Evolutionary conservation across 352 stramenopile genomes (phyloP).

Genomic region (Phytopythium montanum): DNA sequence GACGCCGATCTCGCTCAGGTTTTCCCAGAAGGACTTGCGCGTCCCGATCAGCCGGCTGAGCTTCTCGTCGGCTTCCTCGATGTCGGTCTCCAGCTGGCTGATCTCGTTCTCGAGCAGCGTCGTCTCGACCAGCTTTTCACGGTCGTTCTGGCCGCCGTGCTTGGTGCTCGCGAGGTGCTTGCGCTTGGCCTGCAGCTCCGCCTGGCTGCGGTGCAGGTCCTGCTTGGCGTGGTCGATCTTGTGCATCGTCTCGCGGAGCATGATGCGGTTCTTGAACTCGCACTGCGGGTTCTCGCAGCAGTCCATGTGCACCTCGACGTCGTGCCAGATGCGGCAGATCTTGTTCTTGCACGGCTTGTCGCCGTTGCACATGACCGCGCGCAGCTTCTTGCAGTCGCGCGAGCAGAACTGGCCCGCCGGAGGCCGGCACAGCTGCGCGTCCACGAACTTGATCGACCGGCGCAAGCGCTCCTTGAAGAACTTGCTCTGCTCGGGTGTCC

Average conservation of each 20-base stretch:
- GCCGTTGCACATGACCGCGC: slow-evolving; percentile 60
- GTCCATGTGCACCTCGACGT: slow-evolving; percentile 66
- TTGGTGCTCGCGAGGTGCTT: slow-evolving; percentile 12
- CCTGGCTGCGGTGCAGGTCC: slow-evolving; percentile 38
- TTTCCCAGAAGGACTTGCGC: slow-evolving; percentile 56
- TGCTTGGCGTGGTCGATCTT: slow-evolving; percentile 66
- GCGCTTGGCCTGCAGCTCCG: slow-evolving; percentile 27
- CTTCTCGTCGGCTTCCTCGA: slow-evolving; percentile 45
- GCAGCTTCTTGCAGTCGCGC: slow-evolving; percentile 58
- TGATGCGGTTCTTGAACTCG: slow-evolving; percentile 68
- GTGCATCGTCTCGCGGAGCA: slow-evolving; percentile 73
- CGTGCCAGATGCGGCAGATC: slow-evolving; percentile 67
- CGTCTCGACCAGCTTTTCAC: slow-evolving; percentile 34
- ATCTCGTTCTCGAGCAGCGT: slow-evolving; percentile 53
- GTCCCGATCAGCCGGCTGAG: slow-evolving; percentile 32
- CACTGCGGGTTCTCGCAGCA: slow-evolving; percentile 61
- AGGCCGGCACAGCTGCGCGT: slow-evolving; percentile 56
- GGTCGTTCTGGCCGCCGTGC: slow-evolving; percentile 14
- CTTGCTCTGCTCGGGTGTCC: slow-evolving; percentile 40
- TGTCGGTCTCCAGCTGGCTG: slow-evolving; percentile 57
- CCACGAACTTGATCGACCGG: slow-evolving; percentile 66
- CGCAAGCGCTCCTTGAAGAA: slow-evolving; percentile 71
- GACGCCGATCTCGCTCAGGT: slow-evolving; percentile 66
- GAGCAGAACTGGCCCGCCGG: slow-evolving; percentile 39
- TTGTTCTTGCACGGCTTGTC: slow-evolving; percentile 65